Conservation (phyloP, 495 filamentous ascomycete genomes). For the Xylaria cubensis region DNA sequence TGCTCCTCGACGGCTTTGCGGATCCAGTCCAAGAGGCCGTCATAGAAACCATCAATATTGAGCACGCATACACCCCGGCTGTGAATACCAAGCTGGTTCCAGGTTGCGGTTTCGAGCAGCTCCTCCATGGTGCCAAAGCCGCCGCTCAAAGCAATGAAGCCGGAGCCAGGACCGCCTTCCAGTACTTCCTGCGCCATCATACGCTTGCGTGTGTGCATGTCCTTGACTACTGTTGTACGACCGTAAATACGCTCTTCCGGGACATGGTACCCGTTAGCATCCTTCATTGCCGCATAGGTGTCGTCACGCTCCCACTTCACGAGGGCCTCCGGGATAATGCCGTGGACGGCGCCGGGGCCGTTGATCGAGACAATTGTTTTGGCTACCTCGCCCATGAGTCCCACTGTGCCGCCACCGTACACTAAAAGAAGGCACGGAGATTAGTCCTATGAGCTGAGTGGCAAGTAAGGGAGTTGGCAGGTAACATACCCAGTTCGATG, state of each 20-base stretch:
- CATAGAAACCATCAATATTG: constrained; percentile 90
- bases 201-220: constrained; percentile 95
- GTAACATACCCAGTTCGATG: constrained; percentile 64
- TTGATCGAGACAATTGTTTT: constrained; percentile 84
- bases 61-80: constrained; percentile 76
- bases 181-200: constrained; percentile 90
- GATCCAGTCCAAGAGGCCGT: constrained; percentile 85
- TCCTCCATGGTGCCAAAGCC: constrained; percentile 97
- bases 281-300: constrained; percentile 47
- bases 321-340: constrained; percentile 87
- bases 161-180: constrained; percentile 78
- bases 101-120: constrained; percentile 93
- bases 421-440: constrained; percentile 49
- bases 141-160: constrained; percentile 88
- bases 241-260: constrained; percentile 78
- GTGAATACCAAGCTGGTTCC: constrained; percentile 98
- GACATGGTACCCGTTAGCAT: constrained; percentile 44
- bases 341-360: constrained; percentile 84
- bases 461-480: neutral
- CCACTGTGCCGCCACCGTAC: constrained; percentile 93
- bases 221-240: constrained; percentile 81
- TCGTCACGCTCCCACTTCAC: constrained; percentile 77
- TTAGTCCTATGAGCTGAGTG: constrained; percentile 22
- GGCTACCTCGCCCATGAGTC: constrained; percentile 93
- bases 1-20: constrained; percentile 75